Evolutionary conservation across 2,329 filamentous ascomycete genomes (phyloP).

Genomic region (Fusarium globosum): DNA sequence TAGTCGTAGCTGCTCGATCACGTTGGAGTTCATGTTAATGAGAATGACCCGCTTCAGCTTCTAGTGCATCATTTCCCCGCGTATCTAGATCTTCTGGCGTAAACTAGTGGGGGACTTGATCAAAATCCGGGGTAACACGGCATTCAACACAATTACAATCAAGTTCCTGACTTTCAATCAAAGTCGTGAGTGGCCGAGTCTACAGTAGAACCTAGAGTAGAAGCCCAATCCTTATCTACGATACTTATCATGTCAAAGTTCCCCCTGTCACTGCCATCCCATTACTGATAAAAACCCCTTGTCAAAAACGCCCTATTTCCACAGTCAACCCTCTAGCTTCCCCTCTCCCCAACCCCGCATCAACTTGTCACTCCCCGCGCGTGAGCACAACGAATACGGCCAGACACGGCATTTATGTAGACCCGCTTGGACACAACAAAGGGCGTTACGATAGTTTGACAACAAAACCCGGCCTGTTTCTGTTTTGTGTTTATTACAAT

Average conservation of each 20-base stretch:
- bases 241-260: neutral
- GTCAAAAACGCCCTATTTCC: conserved; percentile 41
- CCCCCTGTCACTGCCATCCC: neutral
- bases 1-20: neutral
- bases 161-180: neutral
- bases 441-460: conserved; percentile 13
- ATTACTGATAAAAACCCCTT: conserved; percentile 9
- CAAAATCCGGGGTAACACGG: conserved; percentile 17
- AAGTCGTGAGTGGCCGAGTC: neutral
- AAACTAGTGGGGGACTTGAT: conserved; percentile 21
- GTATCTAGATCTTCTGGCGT: conserved; percentile 19
- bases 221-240: neutral
- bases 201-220: accelerated
- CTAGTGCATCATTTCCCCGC: conserved; percentile 24
- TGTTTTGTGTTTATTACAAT: neutral
- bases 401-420: conserved; percentile 30
- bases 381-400: conserved; percentile 27
- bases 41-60: conserved; percentile 23
- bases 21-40: neutral
- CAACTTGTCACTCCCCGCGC: conserved; percentile 6
- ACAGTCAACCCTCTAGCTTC: conserved; percentile 14
- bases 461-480: conserved; percentile 31
- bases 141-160: neutral
- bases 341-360: conserved; percentile 31
- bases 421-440: conserved; percentile 31